These are phyloP conservation scores for Betula pendula DNA, from an alignment of 306 rosid genomes.

Conservation along the genomic window DNA sequence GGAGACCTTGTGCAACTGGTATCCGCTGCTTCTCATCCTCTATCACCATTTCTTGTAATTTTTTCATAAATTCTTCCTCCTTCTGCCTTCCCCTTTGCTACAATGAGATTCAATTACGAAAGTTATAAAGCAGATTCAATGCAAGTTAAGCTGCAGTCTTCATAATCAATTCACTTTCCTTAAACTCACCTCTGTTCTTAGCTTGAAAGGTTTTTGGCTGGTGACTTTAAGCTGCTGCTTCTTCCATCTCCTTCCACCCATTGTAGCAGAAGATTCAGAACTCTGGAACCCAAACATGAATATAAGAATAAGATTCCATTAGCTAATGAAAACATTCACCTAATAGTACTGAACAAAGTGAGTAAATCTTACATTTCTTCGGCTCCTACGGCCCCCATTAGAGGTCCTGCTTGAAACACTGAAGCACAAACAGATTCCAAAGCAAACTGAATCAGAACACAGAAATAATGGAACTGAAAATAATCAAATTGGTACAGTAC, in stretches of 20 bases:
- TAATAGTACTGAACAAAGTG: background rate
- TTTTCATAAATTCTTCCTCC: conserved; percentile 78
- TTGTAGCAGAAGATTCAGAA: conserved; percentile 54
- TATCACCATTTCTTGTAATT: conserved; percentile 56
- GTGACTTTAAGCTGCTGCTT: conserved; percentile 64
- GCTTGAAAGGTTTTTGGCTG: conserved; percentile 78
- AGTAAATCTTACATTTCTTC: conserved; percentile 74
- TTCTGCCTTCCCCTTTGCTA: conserved; percentile 89
- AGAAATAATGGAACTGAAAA: background rate
- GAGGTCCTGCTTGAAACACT: conserved; percentile 73
- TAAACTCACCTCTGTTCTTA: conserved; percentile 77
- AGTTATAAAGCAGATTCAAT: conserved; percentile 10
- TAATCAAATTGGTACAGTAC: conserved; percentile 6
- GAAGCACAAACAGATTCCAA: conserved; percentile 20
- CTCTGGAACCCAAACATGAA: conserved; percentile 52
- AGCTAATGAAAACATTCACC: conserved; percentile 12
- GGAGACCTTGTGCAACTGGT: conserved; percentile 94
- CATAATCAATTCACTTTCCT: background rate
- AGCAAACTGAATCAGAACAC: conserved; percentile 29
- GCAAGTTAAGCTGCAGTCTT: conserved; percentile 2
- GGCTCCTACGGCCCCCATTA: conserved; percentile 61
- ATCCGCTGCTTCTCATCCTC: conserved; percentile 79
- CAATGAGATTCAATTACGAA: conserved; percentile 30
- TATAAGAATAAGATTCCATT: conserved; percentile 7
- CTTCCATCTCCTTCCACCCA: conserved; percentile 73